These are phyloP conservation scores for Oryza punctata DNA, from an alignment of 176 grass and related monocot species.

Conservation along the genomic window DNA sequence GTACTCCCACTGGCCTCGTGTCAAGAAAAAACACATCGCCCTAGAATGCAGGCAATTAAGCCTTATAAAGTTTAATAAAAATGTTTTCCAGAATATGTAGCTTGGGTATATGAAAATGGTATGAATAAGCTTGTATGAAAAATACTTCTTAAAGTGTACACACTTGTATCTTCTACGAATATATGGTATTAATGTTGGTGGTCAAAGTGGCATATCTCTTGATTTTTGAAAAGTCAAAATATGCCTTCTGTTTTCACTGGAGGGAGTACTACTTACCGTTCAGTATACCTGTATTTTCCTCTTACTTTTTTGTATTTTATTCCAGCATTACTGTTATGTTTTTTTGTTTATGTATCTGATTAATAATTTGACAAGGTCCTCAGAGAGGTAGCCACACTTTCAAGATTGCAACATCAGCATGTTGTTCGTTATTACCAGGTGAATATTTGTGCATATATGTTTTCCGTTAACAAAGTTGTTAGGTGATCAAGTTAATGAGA, in stretches of 20 bases:
- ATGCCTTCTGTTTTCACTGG: background rate
- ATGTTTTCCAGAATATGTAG: background rate
- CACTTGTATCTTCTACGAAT: background rate
- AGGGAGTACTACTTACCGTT: background rate
- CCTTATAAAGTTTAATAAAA: background rate
- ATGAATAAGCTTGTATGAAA: background rate
- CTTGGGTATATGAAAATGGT: background rate
- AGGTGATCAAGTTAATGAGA: slow-evolving; percentile 31
- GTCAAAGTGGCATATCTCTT: background rate
- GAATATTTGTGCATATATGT: slow-evolving; percentile 28
- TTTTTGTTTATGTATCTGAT: slow-evolving; percentile 52
- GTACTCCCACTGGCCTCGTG: background rate
- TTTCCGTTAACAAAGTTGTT: slow-evolving; percentile 21
- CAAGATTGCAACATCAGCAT: slow-evolving; percentile 95
- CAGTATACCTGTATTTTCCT: background rate
- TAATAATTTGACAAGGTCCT: slow-evolving; percentile 63
- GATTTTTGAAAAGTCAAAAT: background rate
- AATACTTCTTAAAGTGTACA: background rate
- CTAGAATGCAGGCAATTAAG: background rate
- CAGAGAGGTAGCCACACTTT: slow-evolving; percentile 97
- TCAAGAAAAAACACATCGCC: background rate
- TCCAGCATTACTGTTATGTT: slow-evolving; percentile 28
- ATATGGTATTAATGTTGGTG: background rate
- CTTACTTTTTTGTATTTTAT: slow-evolving; percentile 30
- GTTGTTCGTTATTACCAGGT: slow-evolving; percentile 98